phyloP scores from a whole-genome alignment of 140 eudicot genomes.

The Ambrosia hybrid region DNA sequence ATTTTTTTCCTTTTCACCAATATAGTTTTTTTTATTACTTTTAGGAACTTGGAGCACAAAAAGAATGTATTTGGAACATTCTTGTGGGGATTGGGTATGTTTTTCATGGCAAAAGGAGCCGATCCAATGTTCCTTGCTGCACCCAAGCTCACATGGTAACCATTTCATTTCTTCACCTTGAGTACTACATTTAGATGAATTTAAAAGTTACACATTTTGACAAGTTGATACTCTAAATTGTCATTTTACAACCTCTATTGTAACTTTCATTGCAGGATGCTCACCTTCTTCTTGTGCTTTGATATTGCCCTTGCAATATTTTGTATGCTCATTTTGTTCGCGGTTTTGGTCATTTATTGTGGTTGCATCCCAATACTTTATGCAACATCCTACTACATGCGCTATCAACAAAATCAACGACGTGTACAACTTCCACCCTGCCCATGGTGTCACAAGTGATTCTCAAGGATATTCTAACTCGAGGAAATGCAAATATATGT shows the following conservation, averaged over 20 bases:
- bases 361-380: slow-evolving; percentile 17
- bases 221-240: too few species aligned
- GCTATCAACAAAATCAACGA: slow-evolving; percentile 15
- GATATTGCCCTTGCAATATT: slow-evolving; percentile 14
- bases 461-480: neutral
- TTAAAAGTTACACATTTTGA: too few species aligned
- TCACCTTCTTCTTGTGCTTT: slow-evolving; percentile 24
- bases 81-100: slow-evolving; percentile 32
- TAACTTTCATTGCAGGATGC: slow-evolving; percentile 16
- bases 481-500: neutral
- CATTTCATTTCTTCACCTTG: neutral
- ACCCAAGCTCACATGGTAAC: slow-evolving; percentile 32
- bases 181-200: too few species aligned
- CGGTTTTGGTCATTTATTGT: neutral
- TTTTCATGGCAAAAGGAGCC: slow-evolving; percentile 28
- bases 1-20: neutral
- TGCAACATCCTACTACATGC: slow-evolving; percentile 7
- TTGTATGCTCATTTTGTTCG: slow-evolving; percentile 17
- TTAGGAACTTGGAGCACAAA: slow-evolving; percentile 25
- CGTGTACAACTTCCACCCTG: slow-evolving; percentile 31
- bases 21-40: too few species aligned
- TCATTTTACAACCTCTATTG: neutral
- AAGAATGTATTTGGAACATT: slow-evolving; percentile 25
- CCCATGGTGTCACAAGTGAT: slow-evolving; percentile 34
- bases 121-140: slow-evolving; percentile 20